Evolutionary conservation across 257 asterid genomes (phyloP).

Genomic region (Phtheirospermum japonicum): DNA sequence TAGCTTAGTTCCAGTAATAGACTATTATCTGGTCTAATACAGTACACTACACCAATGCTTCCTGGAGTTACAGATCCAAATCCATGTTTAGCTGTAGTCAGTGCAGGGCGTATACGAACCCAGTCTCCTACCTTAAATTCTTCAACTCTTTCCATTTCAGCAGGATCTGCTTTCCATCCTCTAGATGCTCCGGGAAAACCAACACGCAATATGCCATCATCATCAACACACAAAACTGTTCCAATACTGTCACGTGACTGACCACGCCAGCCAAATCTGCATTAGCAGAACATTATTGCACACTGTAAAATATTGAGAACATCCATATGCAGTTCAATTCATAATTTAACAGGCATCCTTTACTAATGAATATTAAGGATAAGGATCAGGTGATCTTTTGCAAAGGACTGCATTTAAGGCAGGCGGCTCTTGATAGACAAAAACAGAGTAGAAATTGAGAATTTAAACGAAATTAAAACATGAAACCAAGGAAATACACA

Average conservation of each 20-base stretch:
- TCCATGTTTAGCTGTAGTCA: conserved; percentile 95
- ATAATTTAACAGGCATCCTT: conserved; percentile 1
- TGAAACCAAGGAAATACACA: background rate
- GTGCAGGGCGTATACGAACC: conserved; percentile 95
- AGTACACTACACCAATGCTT: conserved; percentile 85
- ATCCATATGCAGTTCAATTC: background rate
- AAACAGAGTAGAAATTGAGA: conserved; percentile 4
- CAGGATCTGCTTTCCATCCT: conserved; percentile 99
- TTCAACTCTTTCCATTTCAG: conserved; percentile 99
- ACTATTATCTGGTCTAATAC: conserved; percentile 89
- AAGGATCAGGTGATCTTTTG: conserved; percentile 1
- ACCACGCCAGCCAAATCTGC: conserved; percentile 98
- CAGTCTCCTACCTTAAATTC: conserved; percentile 97
- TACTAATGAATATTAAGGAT: conserved; percentile 23
- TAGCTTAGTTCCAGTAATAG: conserved; percentile 80
- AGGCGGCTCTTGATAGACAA: background rate
- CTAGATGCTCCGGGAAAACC: conserved; percentile 99
- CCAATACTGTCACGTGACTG: conserved; percentile 93
- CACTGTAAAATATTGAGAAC: conserved; percentile 10
- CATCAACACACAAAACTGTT: conserved; percentile 96
- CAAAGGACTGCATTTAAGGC: background rate
- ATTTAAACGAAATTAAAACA: background rate
- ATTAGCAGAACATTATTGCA: conserved; percentile 27
- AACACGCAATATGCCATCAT: conserved; percentile 95
- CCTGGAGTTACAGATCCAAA: conserved; percentile 97